Conservation (phyloP, 345 rosid genomes). For the Salix brachista region DNA sequence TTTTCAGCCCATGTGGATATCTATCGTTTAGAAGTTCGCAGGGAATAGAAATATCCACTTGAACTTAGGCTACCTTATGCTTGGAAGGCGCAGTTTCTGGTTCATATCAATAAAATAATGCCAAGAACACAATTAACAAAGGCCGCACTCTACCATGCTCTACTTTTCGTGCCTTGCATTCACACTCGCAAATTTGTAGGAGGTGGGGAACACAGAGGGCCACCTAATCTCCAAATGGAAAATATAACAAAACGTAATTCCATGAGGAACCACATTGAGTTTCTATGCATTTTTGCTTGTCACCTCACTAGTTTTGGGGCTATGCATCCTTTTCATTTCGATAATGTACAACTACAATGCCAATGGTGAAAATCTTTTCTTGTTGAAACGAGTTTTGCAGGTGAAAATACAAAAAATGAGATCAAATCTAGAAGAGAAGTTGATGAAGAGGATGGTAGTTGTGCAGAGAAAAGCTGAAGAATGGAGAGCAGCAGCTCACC, state of each 20-base stretch:
- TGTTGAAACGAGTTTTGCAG: conserved; percentile 29
- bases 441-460: conserved; percentile 76
- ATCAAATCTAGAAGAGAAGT: conserved; percentile 73
- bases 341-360: too few relatives aligned
- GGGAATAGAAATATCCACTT: conserved; percentile 29
- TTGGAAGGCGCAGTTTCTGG: conserved; percentile 26
- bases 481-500: conserved; percentile 62
- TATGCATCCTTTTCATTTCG: too few relatives aligned
- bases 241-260: too few relatives aligned
- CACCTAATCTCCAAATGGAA: too few relatives aligned
- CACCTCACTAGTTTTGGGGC: too few relatives aligned
- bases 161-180: not conserved
- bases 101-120: conserved; percentile 20
- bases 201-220: too few relatives aligned
- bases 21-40: conserved; percentile 22
- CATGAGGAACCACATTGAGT: too few relatives aligned
- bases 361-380: too few relatives aligned
- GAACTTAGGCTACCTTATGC: conserved; percentile 21
- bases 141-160: not conserved
- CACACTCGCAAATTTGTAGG: not conserved
- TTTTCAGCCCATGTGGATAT: conserved; percentile 42
- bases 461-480: conserved; percentile 81
- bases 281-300: too few relatives aligned
- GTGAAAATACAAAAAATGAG: conserved; percentile 91
- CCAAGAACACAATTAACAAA: not conserved